phyloP scores from a whole-genome alignment of 495 filamentous ascomycete genomes.

The Xylaria grammica region DNA sequence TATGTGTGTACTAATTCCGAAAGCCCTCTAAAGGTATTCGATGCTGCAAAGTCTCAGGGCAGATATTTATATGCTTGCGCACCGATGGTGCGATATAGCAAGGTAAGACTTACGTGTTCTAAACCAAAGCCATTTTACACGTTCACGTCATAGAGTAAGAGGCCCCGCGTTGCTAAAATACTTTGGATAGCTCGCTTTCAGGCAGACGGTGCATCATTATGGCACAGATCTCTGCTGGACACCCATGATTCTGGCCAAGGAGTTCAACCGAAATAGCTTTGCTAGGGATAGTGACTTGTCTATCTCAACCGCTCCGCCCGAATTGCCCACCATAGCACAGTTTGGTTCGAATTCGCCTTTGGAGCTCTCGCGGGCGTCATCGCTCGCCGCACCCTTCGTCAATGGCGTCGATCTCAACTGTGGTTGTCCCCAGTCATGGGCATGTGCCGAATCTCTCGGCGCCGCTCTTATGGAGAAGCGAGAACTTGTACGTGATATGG shows the following conservation, averaged over 20 bases:
- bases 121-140: too few relatives aligned
- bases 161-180: neutral
- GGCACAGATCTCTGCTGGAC: slow-evolving; percentile 69
- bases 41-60: slow-evolving; percentile 55
- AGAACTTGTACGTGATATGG: slow-evolving; percentile 64
- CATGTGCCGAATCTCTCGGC: slow-evolving; percentile 64
- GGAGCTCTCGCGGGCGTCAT: slow-evolving; percentile 65
- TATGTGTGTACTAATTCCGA: neutral
- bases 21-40: slow-evolving; percentile 65
- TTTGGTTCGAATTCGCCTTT: slow-evolving; percentile 61
- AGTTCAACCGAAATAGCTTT: slow-evolving; percentile 64
- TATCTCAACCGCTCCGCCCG: slow-evolving; percentile 23
- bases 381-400: slow-evolving; percentile 62
- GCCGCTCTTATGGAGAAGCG: slow-evolving; percentile 66
- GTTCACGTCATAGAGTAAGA: neutral
- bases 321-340: slow-evolving; percentile 65
- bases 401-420: slow-evolving; percentile 72
- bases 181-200: slow-evolving; percentile 62
- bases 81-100: slow-evolving; percentile 73
- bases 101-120: slow-evolving; percentile 47
- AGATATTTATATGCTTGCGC: slow-evolving; percentile 63
- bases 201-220: slow-evolving; percentile 63
- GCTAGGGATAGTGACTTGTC: slow-evolving; percentile 64
- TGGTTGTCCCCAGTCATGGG: slow-evolving; percentile 73
- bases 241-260: slow-evolving; percentile 74